Base-by-base conservation (phyloP, 208 protist genomes). In the Leishmania arabica region DNA sequence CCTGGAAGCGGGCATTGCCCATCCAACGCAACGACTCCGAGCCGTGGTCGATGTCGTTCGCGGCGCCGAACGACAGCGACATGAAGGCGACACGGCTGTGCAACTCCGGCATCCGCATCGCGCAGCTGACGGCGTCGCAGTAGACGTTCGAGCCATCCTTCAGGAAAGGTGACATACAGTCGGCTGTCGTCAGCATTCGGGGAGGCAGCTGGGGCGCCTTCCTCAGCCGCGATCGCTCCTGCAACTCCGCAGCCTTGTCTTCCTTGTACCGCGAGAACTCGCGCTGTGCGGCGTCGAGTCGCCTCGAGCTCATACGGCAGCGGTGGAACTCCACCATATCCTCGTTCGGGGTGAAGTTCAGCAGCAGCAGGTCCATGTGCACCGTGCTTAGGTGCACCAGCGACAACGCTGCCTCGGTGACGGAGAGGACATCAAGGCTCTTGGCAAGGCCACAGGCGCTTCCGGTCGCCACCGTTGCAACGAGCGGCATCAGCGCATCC, bases 391-490 rank as follows among this genome's bases (percentile, higher is more conserved):
- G 86, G 82, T 95, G 91, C 56, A 97, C 90, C 31, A 97, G 87
- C 56, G 92, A 86, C 37, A 96, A 73, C 15, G 90, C 88, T 5
- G 87, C 87, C 62, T 90, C 72, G 11, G 84, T 80, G 42, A 90
- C 64, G 8, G 76, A 83, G 53, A 92, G 81, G 24, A 95, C 84
- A 71, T 90, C 88, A 21, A 97, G 86, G 45, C 86, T 91, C 83
- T 95, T 95, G 53, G 94, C 92, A 62, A 97, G 81, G n/a, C 92
- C 94, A 74, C 94, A 97, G 11, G 86, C 94, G 71, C 94, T 97
- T 58, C 94, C 94, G 7, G 94, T 84, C 27, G 94, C 84, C 58
- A 97, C 88, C 8, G 92, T 96, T 21, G 94, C 92, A 49, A 95
- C 77, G 58, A 95, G 81, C 15, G 92, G 92, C 75, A 96, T 84